phyloP scores from a whole-genome alignment of 2,329 filamentous ascomycete genomes.

The Parastagonospora nodorum region DNA sequence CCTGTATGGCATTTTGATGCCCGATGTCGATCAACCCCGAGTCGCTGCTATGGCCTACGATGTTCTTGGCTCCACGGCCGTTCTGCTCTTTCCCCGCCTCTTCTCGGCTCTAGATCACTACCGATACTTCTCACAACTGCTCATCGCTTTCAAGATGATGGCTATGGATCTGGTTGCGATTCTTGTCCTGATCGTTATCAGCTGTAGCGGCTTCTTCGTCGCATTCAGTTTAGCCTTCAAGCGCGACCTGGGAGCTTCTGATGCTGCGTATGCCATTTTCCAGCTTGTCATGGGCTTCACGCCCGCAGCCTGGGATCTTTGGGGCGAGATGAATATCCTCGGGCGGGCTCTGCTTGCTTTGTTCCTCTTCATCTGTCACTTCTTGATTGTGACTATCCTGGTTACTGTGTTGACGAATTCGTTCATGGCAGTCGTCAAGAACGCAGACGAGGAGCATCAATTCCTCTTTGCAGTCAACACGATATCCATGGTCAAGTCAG shows the following conservation, averaged over 20 bases:
- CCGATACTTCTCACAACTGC: constrained; percentile 90
- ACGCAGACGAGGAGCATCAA: constrained; percentile 88
- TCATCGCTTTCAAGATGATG: constrained; percentile 95
- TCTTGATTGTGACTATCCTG: constrained; percentile 89
- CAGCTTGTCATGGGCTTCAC: constrained; percentile 96
- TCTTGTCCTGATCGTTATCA: constrained; percentile 80
- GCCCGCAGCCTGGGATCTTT: constrained; percentile 89
- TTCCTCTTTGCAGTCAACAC: constrained; percentile 97
- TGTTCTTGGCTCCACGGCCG: constrained; percentile 88
- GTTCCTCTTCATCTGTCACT: constrained; percentile 94
- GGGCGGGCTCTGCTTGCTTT: constrained; percentile 76
- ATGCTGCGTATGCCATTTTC: constrained; percentile 88
- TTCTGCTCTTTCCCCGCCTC: constrained; percentile 85
- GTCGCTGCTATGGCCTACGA: constrained; percentile 90
- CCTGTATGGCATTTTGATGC: constrained; percentile 82
- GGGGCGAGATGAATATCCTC: constrained; percentile 79
- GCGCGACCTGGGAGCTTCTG: constrained; percentile 69
- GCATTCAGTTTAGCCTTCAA: constrained; percentile 85
- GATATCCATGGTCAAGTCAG: constrained; percentile 98
- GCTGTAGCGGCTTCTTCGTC: constrained; percentile 93
- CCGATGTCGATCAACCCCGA: constrained; percentile 68
- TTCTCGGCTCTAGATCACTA: constrained; percentile 95
- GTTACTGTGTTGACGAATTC: constrained; percentile 97
- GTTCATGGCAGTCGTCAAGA: constrained; percentile 93
- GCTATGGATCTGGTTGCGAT: constrained; percentile 86